Percentiles rank a stretch among this genome's conserved stretches.
These are phyloP conservation scores for Penicillium rolfsii DNA, from an alignment of 2,329 filamentous ascomycete genomes.

Conservation along the genomic window DNA sequence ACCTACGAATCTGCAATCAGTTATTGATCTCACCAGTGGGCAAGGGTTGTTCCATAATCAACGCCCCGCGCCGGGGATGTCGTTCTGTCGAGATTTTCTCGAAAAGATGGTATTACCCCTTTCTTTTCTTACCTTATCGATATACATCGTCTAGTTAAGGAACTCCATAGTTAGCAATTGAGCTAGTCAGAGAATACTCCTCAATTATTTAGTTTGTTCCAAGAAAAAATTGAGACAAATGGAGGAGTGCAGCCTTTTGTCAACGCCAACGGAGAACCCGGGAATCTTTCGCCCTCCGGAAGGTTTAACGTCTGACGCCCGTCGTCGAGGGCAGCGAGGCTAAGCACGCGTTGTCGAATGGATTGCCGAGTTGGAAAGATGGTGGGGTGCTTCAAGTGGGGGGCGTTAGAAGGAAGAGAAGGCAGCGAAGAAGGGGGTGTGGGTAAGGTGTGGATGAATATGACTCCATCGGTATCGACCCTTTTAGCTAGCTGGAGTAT, in stretches of 20 bases:
- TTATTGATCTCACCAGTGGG: neutral
- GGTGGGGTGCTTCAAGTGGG: neutral
- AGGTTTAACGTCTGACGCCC: constrained; percentile 22
- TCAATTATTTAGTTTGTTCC: neutral
- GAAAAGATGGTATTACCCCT: constrained; percentile 25
- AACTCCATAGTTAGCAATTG: neutral
- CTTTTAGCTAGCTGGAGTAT: neutral
- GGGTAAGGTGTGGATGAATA: neutral
- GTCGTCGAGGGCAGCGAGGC: constrained; percentile 14
- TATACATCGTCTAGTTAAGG: neutral
- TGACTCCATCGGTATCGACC: constrained; percentile 4
- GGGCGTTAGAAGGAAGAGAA: constrained; percentile 7
- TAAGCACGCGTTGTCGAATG: neutral
- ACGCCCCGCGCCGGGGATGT: constrained; percentile 19
- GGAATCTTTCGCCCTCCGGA: constrained; percentile 9
- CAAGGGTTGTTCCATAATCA: neutral
- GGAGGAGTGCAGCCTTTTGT: neutral
- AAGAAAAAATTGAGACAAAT: neutral
- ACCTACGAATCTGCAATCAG: constrained; percentile 2
- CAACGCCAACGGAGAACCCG: constrained; percentile 17
- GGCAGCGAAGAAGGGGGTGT: neutral
- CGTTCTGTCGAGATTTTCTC: constrained; percentile 29
- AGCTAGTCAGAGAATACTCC: neutral
- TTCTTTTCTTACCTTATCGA: neutral
- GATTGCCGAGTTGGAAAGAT: neutral